These are phyloP conservation scores for Aspergillus taichungensis DNA, from an alignment of 495 filamentous ascomycete genomes.

Conservation along the genomic window DNA sequence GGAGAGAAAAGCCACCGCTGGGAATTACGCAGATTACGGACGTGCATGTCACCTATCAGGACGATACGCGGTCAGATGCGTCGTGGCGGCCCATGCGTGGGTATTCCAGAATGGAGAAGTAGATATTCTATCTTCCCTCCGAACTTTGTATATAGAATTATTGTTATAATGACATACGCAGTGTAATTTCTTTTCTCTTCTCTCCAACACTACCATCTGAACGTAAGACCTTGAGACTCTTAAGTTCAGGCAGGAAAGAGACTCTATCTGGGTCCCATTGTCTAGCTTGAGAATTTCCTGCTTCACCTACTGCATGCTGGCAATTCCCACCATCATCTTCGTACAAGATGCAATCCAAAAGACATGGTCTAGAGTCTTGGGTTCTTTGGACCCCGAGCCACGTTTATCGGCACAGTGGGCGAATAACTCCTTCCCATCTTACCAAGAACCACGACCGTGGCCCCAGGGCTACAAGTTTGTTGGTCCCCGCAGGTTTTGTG, in stretches of 20 bases:
- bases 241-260: slow-evolving; percentile 44
- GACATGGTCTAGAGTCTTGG: no score
- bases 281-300: slow-evolving; percentile 44
- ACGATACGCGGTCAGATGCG: neutral
- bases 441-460: no score
- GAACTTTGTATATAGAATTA: no score
- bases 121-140: no score
- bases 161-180: slow-evolving; percentile 38
- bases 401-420: no score
- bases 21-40: neutral
- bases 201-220: slow-evolving; percentile 37
- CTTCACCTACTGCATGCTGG: slow-evolving; percentile 55
- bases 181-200: slow-evolving; percentile 47
- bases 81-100: neutral
- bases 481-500: no score
- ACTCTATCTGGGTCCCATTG: slow-evolving; percentile 38
- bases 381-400: no score
- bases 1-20: neutral
- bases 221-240: slow-evolving; percentile 36
- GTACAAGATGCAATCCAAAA: slow-evolving; percentile 33
- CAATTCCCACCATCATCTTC: slow-evolving; percentile 46
- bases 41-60: neutral
- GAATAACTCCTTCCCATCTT: no score
- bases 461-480: no score
- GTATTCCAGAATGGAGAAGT: no score